Conservation (phyloP, 495 filamentous ascomycete genomes). For the Penicillium parvum region DNA sequence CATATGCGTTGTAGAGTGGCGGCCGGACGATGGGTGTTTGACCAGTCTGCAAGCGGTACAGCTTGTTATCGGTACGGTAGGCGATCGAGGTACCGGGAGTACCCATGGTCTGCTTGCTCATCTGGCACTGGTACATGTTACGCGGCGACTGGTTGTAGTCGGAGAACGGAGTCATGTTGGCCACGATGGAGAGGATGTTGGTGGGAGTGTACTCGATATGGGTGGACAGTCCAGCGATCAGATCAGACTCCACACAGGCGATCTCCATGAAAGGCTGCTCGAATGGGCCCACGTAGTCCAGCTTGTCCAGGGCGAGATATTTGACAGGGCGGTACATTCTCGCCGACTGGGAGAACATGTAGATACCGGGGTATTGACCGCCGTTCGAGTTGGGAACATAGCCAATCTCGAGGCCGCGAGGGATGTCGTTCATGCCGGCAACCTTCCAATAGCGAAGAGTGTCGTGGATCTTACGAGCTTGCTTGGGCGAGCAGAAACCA, state of each 20-base stretch:
- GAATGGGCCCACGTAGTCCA: constrained; percentile 85
- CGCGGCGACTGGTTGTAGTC: constrained; percentile 98
- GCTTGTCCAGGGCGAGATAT: constrained; percentile 77
- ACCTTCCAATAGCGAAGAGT: constrained; percentile 93
- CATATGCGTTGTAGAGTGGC: constrained; percentile 90
- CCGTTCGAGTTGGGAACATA: constrained; percentile 80
- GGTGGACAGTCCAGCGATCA: constrained; percentile 79
- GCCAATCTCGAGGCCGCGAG: constrained; percentile 81
- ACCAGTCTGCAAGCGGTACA: constrained; percentile 89
- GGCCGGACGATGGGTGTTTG: constrained; percentile 93
- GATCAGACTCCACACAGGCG: constrained; percentile 77
- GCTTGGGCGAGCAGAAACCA: constrained; percentile 81
- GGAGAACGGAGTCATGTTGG: constrained; percentile 98
- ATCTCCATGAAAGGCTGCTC: constrained; percentile 99
- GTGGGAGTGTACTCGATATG: constrained; percentile 95
- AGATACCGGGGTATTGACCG: constrained; percentile 92
- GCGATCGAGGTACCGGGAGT: constrained; percentile 83
- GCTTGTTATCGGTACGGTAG: constrained; percentile 94
- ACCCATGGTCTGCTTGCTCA: constrained; percentile 99
- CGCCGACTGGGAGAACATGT: constrained; percentile 80
- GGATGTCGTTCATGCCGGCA: constrained; percentile 80
- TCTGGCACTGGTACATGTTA: constrained; percentile 99
- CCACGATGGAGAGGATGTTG: constrained; percentile 94
- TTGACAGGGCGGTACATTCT: constrained; percentile 90
- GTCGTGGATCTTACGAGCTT: constrained; percentile 73